Evolutionary conservation across 208 protist genomes (phyloP).

Genomic region (Perkinsela sp.): DNA sequence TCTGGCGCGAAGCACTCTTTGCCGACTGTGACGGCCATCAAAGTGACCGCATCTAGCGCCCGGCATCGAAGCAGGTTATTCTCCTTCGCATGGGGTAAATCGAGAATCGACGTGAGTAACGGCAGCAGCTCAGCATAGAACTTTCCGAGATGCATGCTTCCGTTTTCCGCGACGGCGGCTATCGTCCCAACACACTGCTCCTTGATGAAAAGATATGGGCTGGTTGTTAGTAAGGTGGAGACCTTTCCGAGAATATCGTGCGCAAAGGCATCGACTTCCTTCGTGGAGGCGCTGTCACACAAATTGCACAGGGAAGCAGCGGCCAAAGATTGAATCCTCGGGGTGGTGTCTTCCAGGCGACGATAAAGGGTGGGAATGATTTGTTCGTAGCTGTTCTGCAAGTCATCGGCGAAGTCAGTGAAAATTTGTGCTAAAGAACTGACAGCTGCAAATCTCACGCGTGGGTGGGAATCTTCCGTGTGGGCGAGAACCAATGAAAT

Average conservation of each 20-base stretch:
- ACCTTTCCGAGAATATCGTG: not conserved
- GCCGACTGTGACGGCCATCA: conserved; percentile 38
- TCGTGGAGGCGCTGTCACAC: conserved; percentile 18
- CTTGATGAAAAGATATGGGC: conserved; percentile 19
- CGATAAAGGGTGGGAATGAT: conserved; percentile 19
- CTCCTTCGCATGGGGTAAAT: conserved; percentile 19
- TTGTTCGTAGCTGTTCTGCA: conserved; percentile 15
- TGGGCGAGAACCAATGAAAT: conserved; percentile 14
- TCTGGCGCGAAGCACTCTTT: conserved; percentile 29
- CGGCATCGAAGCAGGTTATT: conserved; percentile 23
- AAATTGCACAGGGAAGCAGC: conserved; percentile 29
- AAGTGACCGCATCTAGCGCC: conserved; percentile 44
- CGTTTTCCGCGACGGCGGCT: conserved; percentile 25
- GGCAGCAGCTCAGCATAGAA: conserved; percentile 26
- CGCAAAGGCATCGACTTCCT: conserved; percentile 19
- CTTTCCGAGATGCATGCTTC: conserved; percentile 16
- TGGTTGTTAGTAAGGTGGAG: conserved; percentile 8
- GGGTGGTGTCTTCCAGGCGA: conserved; percentile 21
- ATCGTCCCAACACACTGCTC: conserved; percentile 25
- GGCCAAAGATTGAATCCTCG: conserved; percentile 24
- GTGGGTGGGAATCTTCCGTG: conserved; percentile 27
- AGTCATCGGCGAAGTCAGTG: conserved; percentile 18
- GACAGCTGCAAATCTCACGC: conserved; percentile 28
- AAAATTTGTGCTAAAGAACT: conserved; percentile 34
- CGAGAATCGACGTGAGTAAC: conserved; percentile 30